Percentiles rank a stretch among this genome's conserved stretches.
Evolutionary conservation across 148 eudicot species (phyloP).

Genomic region (Chenopodium album): DNA sequence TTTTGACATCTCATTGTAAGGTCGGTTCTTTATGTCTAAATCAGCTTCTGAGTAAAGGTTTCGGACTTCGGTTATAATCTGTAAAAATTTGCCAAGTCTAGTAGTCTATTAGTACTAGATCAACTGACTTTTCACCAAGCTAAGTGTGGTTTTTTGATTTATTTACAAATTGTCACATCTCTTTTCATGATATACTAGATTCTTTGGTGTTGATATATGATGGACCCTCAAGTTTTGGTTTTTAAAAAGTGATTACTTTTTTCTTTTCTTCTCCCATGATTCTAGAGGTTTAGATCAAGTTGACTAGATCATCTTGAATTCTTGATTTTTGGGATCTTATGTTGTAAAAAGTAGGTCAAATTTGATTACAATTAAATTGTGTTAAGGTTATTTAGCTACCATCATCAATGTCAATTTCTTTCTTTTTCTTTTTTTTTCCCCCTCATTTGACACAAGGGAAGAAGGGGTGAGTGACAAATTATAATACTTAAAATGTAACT

Average conservation of each 20-base stretch:
- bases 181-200: not conserved
- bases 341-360: not conserved
- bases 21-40: not conserved
- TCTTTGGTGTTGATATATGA: not conserved
- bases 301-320: not conserved
- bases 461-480: no score
- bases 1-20: not conserved
- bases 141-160: not conserved
- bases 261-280: no score
- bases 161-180: not conserved
- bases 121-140: not conserved
- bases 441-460: no score
- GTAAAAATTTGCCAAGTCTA: no score
- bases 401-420: no score
- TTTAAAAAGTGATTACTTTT: not conserved
- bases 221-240: not conserved
- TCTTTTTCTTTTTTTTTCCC: no score
- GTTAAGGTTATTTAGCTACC: not conserved
- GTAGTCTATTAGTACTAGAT: no score
- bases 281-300: not conserved
- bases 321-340: not conserved
- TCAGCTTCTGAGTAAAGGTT: not conserved
- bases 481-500: no score
- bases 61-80: no score
- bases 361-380: no score